phyloP scores from a whole-genome alignment of 208 protist species.

The Crithidia thermophila region DNA sequence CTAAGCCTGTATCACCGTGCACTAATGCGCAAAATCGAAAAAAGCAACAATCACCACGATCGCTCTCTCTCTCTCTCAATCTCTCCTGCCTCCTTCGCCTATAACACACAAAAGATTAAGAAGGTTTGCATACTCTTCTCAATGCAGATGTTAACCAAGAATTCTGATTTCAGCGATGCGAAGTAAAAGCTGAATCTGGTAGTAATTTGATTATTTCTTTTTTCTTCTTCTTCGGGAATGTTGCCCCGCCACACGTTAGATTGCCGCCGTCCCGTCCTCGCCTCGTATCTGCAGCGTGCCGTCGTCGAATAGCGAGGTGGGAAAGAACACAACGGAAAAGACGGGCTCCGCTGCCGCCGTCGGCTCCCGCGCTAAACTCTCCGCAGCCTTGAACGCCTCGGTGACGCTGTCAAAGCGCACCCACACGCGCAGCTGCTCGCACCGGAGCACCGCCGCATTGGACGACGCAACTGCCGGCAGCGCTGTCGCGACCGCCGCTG shows the following conservation, averaged over 20 bases:
- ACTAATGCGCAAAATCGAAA: too few species aligned
- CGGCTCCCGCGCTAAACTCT: constrained; percentile 38
- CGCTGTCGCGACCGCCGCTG: constrained; percentile 22
- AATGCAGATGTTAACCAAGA: too few species aligned
- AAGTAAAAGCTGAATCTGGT: too few species aligned
- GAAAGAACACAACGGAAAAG: constrained; percentile 61
- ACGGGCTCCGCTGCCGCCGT: constrained; percentile 21
- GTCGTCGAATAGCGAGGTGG: constrained; percentile 59
- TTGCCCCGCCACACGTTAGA: not conserved
- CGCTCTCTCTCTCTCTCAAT: too few species aligned
- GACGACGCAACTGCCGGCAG: constrained; percentile 3
- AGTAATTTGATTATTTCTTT: not conserved
- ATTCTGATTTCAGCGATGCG: too few species aligned
- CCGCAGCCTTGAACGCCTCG: constrained; percentile 78
- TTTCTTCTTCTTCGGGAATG: not conserved
- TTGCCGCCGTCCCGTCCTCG: constrained; percentile 32
- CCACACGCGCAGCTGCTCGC: constrained; percentile 68
- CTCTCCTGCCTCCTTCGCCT: too few species aligned
- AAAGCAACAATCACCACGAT: too few species aligned
- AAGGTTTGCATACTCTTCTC: too few species aligned
- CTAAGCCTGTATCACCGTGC: too few species aligned
- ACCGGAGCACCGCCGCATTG: constrained; percentile 7
- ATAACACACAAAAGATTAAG: too few species aligned
- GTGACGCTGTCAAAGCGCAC: constrained; percentile 87
- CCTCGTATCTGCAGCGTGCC: constrained; percentile 38